Conservation (phyloP, 176 grass and related monocot species). For the Oryza brachyantha region DNA sequence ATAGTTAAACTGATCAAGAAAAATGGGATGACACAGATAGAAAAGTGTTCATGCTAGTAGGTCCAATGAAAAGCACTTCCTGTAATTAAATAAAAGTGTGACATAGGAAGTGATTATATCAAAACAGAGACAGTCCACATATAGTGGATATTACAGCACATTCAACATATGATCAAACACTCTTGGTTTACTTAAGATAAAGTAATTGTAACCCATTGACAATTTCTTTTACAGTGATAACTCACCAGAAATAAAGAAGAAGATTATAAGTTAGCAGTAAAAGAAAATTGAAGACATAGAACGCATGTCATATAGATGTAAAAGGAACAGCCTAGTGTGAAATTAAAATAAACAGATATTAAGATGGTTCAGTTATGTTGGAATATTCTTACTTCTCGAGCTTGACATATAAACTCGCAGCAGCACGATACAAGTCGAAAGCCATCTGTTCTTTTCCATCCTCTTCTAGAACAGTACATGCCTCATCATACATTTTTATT, state of each 20-base stretch:
- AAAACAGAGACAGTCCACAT: too few species aligned
- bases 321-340: neutral
- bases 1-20: neutral
- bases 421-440: conserved; percentile 89
- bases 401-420: conserved; percentile 66
- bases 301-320: neutral
- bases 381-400: conserved; percentile 62
- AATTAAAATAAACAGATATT: neutral
- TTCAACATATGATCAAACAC: too few species aligned
- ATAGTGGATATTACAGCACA: too few species aligned
- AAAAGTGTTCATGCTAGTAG: neutral
- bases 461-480: conserved; percentile 80
- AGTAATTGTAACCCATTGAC: too few species aligned
- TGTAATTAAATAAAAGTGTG: too few species aligned
- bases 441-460: conserved; percentile 98
- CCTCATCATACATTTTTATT: conserved; percentile 80
- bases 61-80: neutral
- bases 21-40: neutral
- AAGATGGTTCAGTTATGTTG: conserved; percentile 1
- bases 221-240: too few species aligned
- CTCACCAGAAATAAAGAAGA: too few species aligned
- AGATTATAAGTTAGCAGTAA: too few species aligned
- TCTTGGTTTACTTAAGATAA: too few species aligned
- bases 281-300: too few species aligned
- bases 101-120: too few species aligned